Evolutionary conservation across 176 grass and related monocot species (phyloP), one percentile per base, ranked within the genome.

Genomic region (Calamus simplicifolius): DNA sequence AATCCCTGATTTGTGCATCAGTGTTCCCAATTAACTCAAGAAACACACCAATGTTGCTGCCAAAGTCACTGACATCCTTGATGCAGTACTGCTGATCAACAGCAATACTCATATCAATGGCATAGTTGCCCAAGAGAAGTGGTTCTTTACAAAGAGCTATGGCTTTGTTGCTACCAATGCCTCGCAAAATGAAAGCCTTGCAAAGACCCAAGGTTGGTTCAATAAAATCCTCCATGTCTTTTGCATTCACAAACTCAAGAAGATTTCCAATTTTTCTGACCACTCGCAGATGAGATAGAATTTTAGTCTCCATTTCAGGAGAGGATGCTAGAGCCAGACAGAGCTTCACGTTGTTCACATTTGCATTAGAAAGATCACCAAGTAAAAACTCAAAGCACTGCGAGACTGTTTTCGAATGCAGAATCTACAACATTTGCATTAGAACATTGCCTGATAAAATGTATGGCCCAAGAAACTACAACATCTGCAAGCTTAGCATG

Each of bases 211-310:
- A 64, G 43, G 93, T 85, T 63, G 93, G 87, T 79, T 98, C 87
- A 1, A 98, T 78, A 73, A 98, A 98, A 80, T 98, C 93, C 58
- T 89, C 81, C 93, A 98, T 98, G 48, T 80, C 84, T 75, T 92
- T 98, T 60, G 87, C 81, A 66, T 60, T 77, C 61, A 92, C 87
- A 73, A 98, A 92, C 69, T 98, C 93, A 18, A 98, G 70, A 52
- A 98, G 78, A 61, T 88, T 98, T 51, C 93, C 93, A 6, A 98
- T 80, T 81, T 73, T 98, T 76, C 93, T 88, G 61, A 88, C 84
- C 48, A 89, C 87, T 55, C 77, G 78, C 70, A 98, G 82, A 58
- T 98, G 87, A 29, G 87, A 98, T 64, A 98, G 74, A 62, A 98
- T 85, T 70, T 70, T 77, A 68, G 78, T 77, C 57, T 98, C 81